These are phyloP conservation scores for Aaosphaeria arxii DNA, from an alignment of 2,329 filamentous ascomycete species.

Conservation along the genomic window DNA sequence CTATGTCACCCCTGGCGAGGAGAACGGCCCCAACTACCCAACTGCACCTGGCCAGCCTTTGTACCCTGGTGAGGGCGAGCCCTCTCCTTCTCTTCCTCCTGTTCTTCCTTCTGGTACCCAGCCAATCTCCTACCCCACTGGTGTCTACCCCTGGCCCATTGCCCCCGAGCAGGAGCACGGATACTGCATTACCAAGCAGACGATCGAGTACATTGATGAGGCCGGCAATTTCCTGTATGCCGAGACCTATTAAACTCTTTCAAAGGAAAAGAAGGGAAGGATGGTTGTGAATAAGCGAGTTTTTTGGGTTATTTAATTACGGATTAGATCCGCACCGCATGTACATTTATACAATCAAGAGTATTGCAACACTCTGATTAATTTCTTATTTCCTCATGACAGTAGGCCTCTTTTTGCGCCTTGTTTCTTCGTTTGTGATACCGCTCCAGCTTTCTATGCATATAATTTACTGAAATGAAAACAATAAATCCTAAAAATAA, in stretches of 20 bases:
- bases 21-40: conserved; percentile 1
- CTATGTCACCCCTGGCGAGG: conserved; percentile 4
- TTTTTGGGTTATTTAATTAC: too few species aligned
- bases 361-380: too few species aligned
- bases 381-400: too few species aligned
- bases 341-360: too few species aligned
- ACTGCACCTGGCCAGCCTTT: not conserved
- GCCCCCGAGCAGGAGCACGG: conserved; percentile 23
- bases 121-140: conserved; percentile 6
- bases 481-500: too few species aligned
- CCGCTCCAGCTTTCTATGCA: too few species aligned
- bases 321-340: too few species aligned
- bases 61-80: not conserved
- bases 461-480: too few species aligned
- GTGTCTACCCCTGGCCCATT: not conserved
- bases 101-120: conserved; percentile 1
- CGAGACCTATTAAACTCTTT: conserved; percentile 5
- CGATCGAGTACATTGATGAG: conserved; percentile 32
- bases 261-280: too few species aligned
- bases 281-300: too few species aligned
- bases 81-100: not conserved
- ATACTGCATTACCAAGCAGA: conserved; percentile 29
- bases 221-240: conserved; percentile 29
- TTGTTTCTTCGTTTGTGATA: too few species aligned
- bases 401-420: too few species aligned